Base-by-base conservation (phyloP, 1,139 yeast genomes). In the Zygosaccharomyces sapae region DNA sequence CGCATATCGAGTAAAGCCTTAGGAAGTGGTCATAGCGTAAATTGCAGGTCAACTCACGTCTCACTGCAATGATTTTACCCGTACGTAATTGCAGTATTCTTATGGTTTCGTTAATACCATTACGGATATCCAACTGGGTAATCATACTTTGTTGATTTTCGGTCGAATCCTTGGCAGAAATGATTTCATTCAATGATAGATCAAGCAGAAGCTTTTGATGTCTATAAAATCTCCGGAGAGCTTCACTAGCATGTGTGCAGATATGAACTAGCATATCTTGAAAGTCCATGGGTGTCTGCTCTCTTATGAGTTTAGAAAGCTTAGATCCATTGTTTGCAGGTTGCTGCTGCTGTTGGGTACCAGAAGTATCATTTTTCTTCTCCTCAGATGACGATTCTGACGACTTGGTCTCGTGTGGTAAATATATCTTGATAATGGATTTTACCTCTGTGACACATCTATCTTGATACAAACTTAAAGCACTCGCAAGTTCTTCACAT, bases 141-240 rank as follows among this genome's bases (percentile, higher is more conserved):
- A 71, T 75, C 68, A 68, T 70, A 52, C 74, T 60, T 5, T 58
- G 62, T 43, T 63, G 63, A 41, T 61, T 59, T 37, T 62, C 67
- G 10, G 57, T 45, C 1, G 56, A 46, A 12, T 48, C 50, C 22
- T 56, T 50, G 7, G 58, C 57, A n/a, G 63, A 55, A 7, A 64
- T 63, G 20, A 80, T 65, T 18, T 77, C 71, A 19, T 81, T 80
- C 29, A 89, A 70, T 0, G 95, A 82, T 47, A 86, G 65, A 55
- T 87, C 95, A 16, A 92, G 71, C 30, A 92, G 66, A 4, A 86
- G 59, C 61, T 88, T 88, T 61, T 90, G 95, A 52, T 90, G 97
- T 2, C 79, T 72, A 0, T 86, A 79, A 20, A 90, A 70, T 46
- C 96, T 74, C 50, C 92, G 73, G 38, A 90, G 71, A 25, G 90